Base-by-base conservation (phyloP, 2,329 filamentous ascomycete species). In the Penicillium sclerotigenum region DNA sequence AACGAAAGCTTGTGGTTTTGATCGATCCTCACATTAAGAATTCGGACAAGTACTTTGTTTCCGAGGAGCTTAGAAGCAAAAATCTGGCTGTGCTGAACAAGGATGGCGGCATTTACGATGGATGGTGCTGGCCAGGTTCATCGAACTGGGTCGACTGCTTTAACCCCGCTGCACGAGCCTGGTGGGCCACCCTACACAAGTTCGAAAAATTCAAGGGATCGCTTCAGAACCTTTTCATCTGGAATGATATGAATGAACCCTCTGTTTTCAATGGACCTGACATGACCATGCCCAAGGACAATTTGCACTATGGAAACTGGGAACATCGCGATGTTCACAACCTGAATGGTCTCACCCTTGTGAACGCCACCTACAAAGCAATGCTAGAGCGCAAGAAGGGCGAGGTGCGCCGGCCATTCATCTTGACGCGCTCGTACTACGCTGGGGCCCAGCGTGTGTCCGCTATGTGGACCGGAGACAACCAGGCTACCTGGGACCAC, bases 181-280 rank as follows among this genome's bases (percentile, higher is more conserved):
- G 94, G 94, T 99, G 94, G 93, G 88, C 86, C 64, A 77, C 81
- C 3, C 82, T 97, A 11, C 97, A 96, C 82, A 87, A 89, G 67
- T 97, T 95, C 64, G 86, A 90, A 70, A 83, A 78, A 38, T 99
- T 97, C 81, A 90, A 90, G 73, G 92, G 91, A 46, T 91, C 91
- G 1, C 82, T 87, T 65, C 81, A 87, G 61, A 99, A 97, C 73
- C 87, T 90, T 0, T 97, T 91, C 75, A 85, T 99, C 67, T 99
- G 94, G 94, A 99, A 99, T 73, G 94, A 99, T 73, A 99, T 99
- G 94, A 97, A 97, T 71, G 94, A 99, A 77, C 94, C 94, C 0
- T 97, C 94, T 0, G 94, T 99, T 1, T 99, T 99, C 80, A 97
- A 97, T 72, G 94, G 94, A 0, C 94, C 94, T 0, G 94, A 99